phyloP scores from a whole-genome alignment of 768 basidiomycete species.

The Boletus sp. region DNA sequence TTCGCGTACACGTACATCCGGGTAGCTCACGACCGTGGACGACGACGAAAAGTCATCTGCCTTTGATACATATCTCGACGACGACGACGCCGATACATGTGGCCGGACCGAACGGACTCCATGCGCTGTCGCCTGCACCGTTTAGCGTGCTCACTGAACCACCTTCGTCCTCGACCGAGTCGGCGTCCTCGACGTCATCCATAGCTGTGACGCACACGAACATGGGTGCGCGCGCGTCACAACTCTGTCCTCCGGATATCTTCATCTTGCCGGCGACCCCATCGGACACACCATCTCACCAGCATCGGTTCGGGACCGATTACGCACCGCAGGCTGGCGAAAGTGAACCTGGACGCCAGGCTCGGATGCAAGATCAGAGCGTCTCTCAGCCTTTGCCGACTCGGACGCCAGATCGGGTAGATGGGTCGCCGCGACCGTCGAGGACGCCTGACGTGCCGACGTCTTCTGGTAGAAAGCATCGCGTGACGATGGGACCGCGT shows the following conservation, averaged over 20 bases:
- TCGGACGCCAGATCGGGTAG: constrained; percentile 13
- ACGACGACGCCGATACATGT: background rate
- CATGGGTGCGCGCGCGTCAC: background rate
- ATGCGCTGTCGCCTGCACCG: constrained; percentile 17
- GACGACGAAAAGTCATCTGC: constrained; percentile 18
- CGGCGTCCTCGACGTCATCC: constrained; percentile 16
- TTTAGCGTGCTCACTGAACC: constrained; percentile 29
- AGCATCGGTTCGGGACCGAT: constrained; percentile 10
- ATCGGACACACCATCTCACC: constrained; percentile 18
- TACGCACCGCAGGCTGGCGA: constrained; percentile 4
- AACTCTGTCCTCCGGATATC: constrained; percentile 27
- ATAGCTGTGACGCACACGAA: background rate
- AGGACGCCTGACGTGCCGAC: constrained; percentile 12
- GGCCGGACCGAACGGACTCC: background rate
- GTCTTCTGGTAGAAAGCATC: constrained; percentile 37
- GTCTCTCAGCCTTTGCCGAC: background rate
- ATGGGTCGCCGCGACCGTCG: constrained; percentile 17
- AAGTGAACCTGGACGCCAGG: background rate
- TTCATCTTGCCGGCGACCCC: constrained; percentile 29
- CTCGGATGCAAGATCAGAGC: constrained; percentile 2
- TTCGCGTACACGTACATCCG: constrained; percentile 11
- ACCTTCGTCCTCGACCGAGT: constrained; percentile 22
- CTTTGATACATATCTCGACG: constrained; percentile 28
- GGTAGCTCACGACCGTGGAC: constrained; percentile 12
- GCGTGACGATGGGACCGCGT: constrained; percentile 71